A percentile compares a stretch with the other conserved stretches of the same genome.
Conservation (phyloP, 306 rosid species). For the Delonix regia region DNA sequence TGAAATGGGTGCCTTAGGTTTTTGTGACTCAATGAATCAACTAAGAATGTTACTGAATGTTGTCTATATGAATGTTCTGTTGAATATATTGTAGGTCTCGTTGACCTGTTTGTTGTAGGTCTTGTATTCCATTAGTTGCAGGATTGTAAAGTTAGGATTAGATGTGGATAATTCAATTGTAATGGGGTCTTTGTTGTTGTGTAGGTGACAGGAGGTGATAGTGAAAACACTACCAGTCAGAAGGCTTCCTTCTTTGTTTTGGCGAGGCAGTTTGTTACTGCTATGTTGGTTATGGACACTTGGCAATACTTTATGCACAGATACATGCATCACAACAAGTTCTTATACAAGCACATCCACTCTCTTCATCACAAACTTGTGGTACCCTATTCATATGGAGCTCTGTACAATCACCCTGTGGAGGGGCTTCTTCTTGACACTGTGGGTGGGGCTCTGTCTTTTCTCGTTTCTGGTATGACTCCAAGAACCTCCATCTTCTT, state of each 20-base stretch:
- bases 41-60: no score
- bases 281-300: constrained; percentile 87
- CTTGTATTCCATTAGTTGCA: not conserved
- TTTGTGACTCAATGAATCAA: no score
- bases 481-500: constrained; percentile 86
- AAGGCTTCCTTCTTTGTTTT: constrained; percentile 51
- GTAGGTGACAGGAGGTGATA: constrained; percentile 76
- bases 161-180: constrained; percentile 22
- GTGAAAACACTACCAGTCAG: constrained; percentile 35
- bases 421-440: constrained; percentile 98
- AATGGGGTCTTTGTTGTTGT: constrained; percentile 25
- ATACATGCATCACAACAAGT: constrained; percentile 94
- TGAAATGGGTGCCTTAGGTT: no score
- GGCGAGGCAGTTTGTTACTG: constrained; percentile 73
- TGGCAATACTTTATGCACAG: constrained; percentile 98
- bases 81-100: not conserved
- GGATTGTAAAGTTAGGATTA: constrained; percentile 22
- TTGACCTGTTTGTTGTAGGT: not conserved
- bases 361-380: constrained; percentile 88
- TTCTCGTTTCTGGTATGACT: constrained; percentile 84
- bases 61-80: constrained; percentile 11
- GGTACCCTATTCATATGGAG: constrained; percentile 90
- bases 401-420: constrained; percentile 88
- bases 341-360: constrained; percentile 89
- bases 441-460: constrained; percentile 85